These are phyloP conservation scores for Triticum urartu DNA, from an alignment of 176 grass and related monocot species.

Conservation along the genomic window DNA sequence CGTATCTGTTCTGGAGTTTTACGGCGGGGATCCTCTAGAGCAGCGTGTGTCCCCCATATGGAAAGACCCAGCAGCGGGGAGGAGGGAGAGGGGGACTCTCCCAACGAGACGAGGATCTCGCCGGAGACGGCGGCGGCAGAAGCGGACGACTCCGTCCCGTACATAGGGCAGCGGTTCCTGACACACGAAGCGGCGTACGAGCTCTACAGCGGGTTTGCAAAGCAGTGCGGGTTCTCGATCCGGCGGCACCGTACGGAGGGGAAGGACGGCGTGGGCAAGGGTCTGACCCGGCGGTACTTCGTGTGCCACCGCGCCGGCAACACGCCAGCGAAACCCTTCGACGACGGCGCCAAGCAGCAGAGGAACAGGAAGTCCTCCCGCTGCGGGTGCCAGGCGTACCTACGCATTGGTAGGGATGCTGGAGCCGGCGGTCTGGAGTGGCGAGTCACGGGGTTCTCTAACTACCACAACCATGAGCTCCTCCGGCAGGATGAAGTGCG, in stretches of 20 bases:
- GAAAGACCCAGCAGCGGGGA: constrained; percentile 37
- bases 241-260: constrained; percentile 76
- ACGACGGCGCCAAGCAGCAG: constrained; percentile 40
- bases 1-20: constrained; percentile 40
- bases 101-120: constrained; percentile 35
- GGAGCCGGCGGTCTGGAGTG: constrained; percentile 40
- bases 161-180: constrained; percentile 60
- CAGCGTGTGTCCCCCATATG: constrained; percentile 36
- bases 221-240: constrained; percentile 73
- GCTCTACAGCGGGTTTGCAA: constrained; percentile 65
- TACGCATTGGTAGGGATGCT: constrained; percentile 52
- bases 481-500: constrained; percentile 55
- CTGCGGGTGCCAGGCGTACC: constrained; percentile 73
- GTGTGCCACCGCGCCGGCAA: constrained; percentile 76
- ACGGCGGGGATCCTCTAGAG: constrained; percentile 43
- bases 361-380: constrained; percentile 67
- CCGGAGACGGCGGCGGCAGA: constrained; percentile 18
- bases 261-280: constrained; percentile 70
- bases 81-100: constrained; percentile 22
- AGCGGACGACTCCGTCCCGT: constrained; percentile 38
- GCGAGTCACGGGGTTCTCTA: constrained; percentile 70
- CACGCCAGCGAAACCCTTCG: constrained; percentile 53
- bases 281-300: constrained; percentile 72
- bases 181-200: constrained; percentile 73
- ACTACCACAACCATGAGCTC: constrained; percentile 69